Conservation (phyloP, 1,139 yeast species). For the Nakaseomyces uthaithaninus region DNA sequence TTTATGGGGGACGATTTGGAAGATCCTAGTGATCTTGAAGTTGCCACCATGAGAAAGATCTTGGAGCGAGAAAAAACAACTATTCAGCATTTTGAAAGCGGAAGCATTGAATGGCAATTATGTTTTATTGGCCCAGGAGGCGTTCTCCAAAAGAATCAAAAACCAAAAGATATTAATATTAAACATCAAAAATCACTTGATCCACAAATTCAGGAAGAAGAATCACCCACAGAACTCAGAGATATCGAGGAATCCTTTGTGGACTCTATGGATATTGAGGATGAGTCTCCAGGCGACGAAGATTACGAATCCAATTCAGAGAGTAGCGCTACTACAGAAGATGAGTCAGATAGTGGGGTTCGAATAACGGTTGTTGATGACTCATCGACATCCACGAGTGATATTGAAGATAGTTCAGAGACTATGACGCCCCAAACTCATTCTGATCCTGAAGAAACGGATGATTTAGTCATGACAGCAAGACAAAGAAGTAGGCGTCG, state of each 20-base stretch:
- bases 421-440: too few relatives aligned
- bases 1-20: constrained; percentile 58
- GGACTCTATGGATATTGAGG: too few relatives aligned
- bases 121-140: constrained; percentile 15
- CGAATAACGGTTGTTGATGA: too few relatives aligned
- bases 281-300: background rate
- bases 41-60: constrained; percentile 25
- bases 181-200: too few relatives aligned
- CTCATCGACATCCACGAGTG: too few relatives aligned
- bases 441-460: too few relatives aligned
- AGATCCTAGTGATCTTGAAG: constrained; percentile 47
- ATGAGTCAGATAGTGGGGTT: background rate
- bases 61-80: constrained; percentile 13
- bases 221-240: constrained; percentile 9
- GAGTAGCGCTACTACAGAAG: background rate
- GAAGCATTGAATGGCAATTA: constrained; percentile 15
- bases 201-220: constrained; percentile 16
- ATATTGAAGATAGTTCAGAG: too few relatives aligned
- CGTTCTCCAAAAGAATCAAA: background rate
- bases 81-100: constrained; percentile 10
- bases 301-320: background rate
- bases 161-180: too few relatives aligned
- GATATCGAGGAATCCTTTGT: background rate
- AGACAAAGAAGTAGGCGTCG: too few relatives aligned
- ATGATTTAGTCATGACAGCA: too few relatives aligned